Percentiles rank a stretch among this genome's conserved stretches.
phyloP scores from a whole-genome alignment of 129 eudicot species.

The Pulicaria dysenterica region DNA sequence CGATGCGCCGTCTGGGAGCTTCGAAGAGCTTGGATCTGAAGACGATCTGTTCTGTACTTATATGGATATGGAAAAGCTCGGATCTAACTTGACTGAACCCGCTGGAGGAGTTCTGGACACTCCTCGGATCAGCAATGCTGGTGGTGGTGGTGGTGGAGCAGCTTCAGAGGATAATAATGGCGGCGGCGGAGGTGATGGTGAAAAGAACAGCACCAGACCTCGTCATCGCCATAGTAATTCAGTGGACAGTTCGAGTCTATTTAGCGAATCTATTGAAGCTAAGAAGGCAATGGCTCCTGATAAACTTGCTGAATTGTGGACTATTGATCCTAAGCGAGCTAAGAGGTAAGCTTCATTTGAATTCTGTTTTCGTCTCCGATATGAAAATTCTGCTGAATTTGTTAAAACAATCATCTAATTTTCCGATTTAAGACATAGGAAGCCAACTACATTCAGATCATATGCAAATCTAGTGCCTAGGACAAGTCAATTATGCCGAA shows the following conservation, averaged over 20 bases:
- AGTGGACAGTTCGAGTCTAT: conserved; percentile 52
- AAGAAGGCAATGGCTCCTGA: conserved; percentile 96
- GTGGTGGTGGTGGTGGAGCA: conserved; percentile 31
- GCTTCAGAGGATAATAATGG: conserved; percentile 28
- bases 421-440: neutral
- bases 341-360: conserved; percentile 55
- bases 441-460: neutral
- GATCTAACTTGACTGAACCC: conserved; percentile 38
- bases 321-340: conserved; percentile 85
- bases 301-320: conserved; percentile 83
- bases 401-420: neutral
- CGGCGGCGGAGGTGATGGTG: conserved; percentile 27
- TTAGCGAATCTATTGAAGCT: conserved; percentile 65
- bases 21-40: conserved; percentile 72
- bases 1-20: conserved; percentile 66
- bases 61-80: conserved; percentile 74
- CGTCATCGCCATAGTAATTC: conserved; percentile 70
- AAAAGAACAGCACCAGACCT: conserved; percentile 38
- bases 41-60: conserved; percentile 79
- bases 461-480: neutral
- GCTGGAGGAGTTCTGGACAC: conserved; percentile 18
- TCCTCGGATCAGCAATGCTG: conserved; percentile 38
- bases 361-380: neutral
- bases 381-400: neutral
- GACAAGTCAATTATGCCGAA: neutral